These are phyloP conservation scores for Termitomyces sp. DNA, from an alignment of 768 basidiomycete genomes.

Conservation along the genomic window DNA sequence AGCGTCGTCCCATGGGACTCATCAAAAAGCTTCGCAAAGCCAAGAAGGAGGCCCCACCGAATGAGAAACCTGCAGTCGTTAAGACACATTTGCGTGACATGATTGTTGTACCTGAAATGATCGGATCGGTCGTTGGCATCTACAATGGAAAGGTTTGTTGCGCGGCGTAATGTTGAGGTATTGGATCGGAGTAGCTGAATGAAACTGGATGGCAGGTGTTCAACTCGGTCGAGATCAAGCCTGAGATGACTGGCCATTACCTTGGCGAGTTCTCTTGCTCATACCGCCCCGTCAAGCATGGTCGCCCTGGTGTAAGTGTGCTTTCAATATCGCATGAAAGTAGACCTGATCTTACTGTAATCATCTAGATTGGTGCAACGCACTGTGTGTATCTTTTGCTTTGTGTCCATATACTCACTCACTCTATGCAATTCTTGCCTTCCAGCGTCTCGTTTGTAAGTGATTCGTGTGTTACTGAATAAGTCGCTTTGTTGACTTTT, in stretches of 20 bases:
- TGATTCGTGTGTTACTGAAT: conserved; percentile 10
- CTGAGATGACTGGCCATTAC: conserved; percentile 99
- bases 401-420: conserved; percentile 6
- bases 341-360: conserved; percentile 8
- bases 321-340: not conserved
- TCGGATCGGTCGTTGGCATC: conserved; percentile 95
- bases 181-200: not conserved
- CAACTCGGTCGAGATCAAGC: conserved; percentile 98
- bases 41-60: conserved; percentile 98
- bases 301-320: conserved; percentile 91
- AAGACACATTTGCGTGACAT: conserved; percentile 99
- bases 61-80: conserved; percentile 97
- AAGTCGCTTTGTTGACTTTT: conserved; percentile 11
- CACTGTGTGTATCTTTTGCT: conserved; percentile 53
- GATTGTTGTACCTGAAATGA: conserved; percentile 99
- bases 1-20: conserved; percentile 96
- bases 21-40: conserved; percentile 99
- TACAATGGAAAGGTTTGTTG: conserved; percentile 89
- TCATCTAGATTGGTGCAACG: conserved; percentile 75
- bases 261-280: conserved; percentile 97
- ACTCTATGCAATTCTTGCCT: conserved; percentile 1
- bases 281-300: conserved; percentile 99
- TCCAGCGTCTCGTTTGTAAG: conserved; percentile 72
- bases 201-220: conserved; percentile 49
- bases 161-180: not conserved